Evolutionary conservation across 106 monocot species (phyloP).

Genomic region (Allium fistulosum): DNA sequence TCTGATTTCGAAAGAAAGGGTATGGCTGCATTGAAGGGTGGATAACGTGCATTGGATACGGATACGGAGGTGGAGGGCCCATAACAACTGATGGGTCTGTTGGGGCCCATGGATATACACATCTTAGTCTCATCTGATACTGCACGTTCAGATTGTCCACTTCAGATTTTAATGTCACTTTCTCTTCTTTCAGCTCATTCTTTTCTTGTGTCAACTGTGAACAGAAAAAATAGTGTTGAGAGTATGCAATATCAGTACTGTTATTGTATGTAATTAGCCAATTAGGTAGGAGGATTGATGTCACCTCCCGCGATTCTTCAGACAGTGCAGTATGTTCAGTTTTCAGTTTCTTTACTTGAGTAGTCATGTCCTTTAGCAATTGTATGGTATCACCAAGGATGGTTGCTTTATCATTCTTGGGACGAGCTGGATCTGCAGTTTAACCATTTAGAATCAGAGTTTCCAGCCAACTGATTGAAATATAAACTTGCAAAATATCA

Average conservation of each 20-base stretch:
- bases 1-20: constrained; percentile 45
- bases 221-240: neutral
- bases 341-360: constrained; percentile 74
- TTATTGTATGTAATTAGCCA: too few species aligned
- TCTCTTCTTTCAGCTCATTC: constrained; percentile 95
- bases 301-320: constrained; percentile 89
- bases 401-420: constrained; percentile 96
- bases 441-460: neutral
- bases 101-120: constrained; percentile 70
- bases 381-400: constrained; percentile 79
- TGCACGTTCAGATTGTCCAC: constrained; percentile 65
- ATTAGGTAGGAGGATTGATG: neutral
- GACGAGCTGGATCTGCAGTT: constrained; percentile 75
- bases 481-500: too few species aligned
- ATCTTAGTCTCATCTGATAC: constrained; percentile 70
- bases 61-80: constrained; percentile 52
- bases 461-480: too few species aligned
- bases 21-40: constrained; percentile 66
- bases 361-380: constrained; percentile 77
- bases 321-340: constrained; percentile 69
- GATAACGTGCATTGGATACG: constrained; percentile 59
- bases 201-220: constrained; percentile 85
- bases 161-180: constrained; percentile 61
- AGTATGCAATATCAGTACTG: neutral
- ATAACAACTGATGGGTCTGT: constrained; percentile 64